Conservation (phyloP, 2,329 filamentous ascomycete genomes). For the Colletotrichum trifolii region DNA sequence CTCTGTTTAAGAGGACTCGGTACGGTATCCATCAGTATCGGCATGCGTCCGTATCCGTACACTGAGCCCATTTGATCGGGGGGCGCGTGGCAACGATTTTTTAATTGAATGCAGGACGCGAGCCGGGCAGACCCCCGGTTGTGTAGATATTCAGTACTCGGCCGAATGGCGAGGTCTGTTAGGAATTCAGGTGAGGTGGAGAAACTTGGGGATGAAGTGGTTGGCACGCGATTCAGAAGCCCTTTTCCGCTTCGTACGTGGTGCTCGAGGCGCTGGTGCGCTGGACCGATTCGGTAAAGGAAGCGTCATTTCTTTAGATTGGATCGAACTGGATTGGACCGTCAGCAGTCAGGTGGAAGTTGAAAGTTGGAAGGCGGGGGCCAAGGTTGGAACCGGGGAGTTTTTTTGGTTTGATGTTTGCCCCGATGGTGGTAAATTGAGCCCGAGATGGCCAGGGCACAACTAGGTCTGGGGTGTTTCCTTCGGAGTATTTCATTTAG, state of each 20-base stretch:
- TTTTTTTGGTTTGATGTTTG: slow-evolving; percentile 31
- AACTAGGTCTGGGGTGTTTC: slow-evolving; percentile 33
- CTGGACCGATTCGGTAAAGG: neutral
- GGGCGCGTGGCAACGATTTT: neutral
- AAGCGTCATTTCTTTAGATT: neutral
- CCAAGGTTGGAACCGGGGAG: slow-evolving; percentile 25
- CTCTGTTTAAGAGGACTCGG: no score
- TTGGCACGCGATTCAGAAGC: slow-evolving; percentile 30
- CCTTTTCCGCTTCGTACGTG: slow-evolving; percentile 19
- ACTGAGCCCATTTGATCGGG: neutral
- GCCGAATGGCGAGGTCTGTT: slow-evolving; percentile 36
- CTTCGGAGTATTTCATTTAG: slow-evolving; percentile 35
- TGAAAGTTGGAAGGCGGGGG: neutral
- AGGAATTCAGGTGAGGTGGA: slow-evolving; percentile 37
- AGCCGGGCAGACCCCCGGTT: slow-evolving; percentile 25
- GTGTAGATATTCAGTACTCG: slow-evolving; percentile 36
- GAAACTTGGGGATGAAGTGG: slow-evolving; percentile 27
- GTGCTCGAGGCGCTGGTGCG: slow-evolving; percentile 9
- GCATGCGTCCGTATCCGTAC: no score
- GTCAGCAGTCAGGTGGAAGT: neutral
- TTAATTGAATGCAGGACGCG: slow-evolving; percentile 33
- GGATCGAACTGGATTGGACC: neutral
- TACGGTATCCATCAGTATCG: no score
- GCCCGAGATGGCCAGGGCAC: slow-evolving; percentile 24
- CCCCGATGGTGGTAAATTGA: slow-evolving; percentile 26